These are phyloP conservation scores for Diplotaxis tenuifolia DNA, from an alignment of 345 rosid species.

Conservation along the genomic window DNA sequence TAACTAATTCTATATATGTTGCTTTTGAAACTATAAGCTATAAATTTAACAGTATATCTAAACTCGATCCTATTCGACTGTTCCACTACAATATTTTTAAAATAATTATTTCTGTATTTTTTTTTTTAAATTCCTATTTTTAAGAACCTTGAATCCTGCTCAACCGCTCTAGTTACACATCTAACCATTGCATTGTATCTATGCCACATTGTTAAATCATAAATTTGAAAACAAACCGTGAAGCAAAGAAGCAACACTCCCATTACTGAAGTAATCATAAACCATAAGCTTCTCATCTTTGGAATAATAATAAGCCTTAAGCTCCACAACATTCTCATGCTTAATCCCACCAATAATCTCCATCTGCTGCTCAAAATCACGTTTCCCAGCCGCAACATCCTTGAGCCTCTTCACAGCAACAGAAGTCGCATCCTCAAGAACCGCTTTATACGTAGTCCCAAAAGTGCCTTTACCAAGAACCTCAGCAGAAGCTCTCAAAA, in stretches of 20 bases:
- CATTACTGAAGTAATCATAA: conserved; percentile 66
- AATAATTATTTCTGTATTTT: too few relatives aligned
- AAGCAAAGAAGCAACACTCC: conserved; percentile 72
- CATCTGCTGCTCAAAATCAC: conserved; percentile 97
- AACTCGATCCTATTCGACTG: too few relatives aligned
- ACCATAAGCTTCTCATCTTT: conserved; percentile 97
- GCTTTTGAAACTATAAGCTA: background rate
- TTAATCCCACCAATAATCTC: conserved; percentile 73
- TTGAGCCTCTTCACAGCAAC: conserved; percentile 94
- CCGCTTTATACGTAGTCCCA: conserved; percentile 84
- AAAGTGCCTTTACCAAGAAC: conserved; percentile 97
- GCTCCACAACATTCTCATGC: conserved; percentile 85
- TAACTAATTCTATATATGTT: background rate
- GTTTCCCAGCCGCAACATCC: conserved; percentile 82
- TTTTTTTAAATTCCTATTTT: background rate
- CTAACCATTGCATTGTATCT: background rate
- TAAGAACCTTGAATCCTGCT: too few relatives aligned
- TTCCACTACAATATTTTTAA: too few relatives aligned
- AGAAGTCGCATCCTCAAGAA: conserved; percentile 45
- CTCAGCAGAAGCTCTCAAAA: conserved; percentile 95
- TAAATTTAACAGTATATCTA: background rate
- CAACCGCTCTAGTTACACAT: too few relatives aligned
- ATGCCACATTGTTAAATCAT: background rate
- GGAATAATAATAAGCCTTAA: conserved; percentile 88
- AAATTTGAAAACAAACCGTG: conserved; percentile 60